Conservation (phyloP, 345 rosid species). For the Boechera retrofracta region DNA sequence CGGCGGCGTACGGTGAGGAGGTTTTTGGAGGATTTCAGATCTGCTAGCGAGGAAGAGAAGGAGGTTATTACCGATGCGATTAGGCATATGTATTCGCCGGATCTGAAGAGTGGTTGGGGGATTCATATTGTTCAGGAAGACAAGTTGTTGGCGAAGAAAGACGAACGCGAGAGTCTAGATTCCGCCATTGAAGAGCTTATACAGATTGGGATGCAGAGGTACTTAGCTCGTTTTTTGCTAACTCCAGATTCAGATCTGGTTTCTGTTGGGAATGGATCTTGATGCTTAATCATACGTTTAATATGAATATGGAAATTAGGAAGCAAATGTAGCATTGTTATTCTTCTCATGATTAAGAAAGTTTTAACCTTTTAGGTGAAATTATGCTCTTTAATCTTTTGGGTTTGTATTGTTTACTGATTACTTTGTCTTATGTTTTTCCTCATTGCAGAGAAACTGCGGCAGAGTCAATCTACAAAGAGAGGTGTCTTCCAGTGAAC, state of each 20-base stretch:
- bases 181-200: constrained; percentile 79
- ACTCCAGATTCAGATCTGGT: constrained; percentile 31
- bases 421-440: neutral
- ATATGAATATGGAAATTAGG: neutral
- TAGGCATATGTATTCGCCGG: constrained; percentile 94
- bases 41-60: constrained; percentile 56
- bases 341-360: neutral
- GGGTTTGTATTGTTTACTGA: neutral
- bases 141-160: constrained; percentile 77
- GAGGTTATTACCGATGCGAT: constrained; percentile 60
- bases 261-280: constrained; percentile 12
- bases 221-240: neutral
- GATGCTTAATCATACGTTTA: neutral
- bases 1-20: constrained; percentile 73
- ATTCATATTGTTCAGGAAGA: constrained; percentile 93
- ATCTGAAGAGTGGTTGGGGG: constrained; percentile 99
- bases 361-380: neutral
- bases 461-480: constrained; percentile 91
- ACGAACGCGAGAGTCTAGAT: constrained; percentile 72
- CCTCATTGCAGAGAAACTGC: constrained; percentile 77
- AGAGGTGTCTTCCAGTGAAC: constrained; percentile 85
- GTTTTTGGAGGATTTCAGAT: constrained; percentile 76
- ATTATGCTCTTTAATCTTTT: neutral
- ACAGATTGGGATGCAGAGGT: constrained; percentile 94
- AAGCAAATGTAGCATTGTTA: neutral